These are phyloP conservation scores for Colletotrichum acutatum DNA, from an alignment of 2,329 filamentous ascomycete genomes.

Conservation along the genomic window DNA sequence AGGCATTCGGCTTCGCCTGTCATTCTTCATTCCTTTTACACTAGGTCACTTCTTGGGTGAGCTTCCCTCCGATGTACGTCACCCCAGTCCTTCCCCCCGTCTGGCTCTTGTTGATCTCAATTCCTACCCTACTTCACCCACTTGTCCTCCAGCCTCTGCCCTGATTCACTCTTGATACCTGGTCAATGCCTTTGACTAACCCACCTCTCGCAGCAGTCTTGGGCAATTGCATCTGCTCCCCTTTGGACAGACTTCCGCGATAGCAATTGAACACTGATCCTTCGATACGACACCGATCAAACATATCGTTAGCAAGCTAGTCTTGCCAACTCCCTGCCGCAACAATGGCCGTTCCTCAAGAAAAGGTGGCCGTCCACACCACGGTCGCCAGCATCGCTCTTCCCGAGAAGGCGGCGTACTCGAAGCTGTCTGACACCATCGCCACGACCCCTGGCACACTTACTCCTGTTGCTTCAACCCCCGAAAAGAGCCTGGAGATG, in stretches of 20 bases:
- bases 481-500: slow-evolving; percentile 43
- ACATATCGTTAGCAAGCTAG: slow-evolving; percentile 15
- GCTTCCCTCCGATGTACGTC: slow-evolving; percentile 18
- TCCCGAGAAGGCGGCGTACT: slow-evolving; percentile 31
- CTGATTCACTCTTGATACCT: slow-evolving; percentile 16
- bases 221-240: slow-evolving; percentile 13
- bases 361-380: slow-evolving; percentile 22
- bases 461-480: slow-evolving; percentile 31
- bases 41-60: neutral
- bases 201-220: slow-evolving; percentile 10
- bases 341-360: slow-evolving; percentile 24
- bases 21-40: neutral
- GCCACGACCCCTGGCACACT: slow-evolving; percentile 12
- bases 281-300: neutral
- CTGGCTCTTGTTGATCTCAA: slow-evolving; percentile 20
- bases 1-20: slow-evolving; percentile 3
- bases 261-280: neutral
- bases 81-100: slow-evolving; percentile 2
- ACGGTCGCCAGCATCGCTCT: slow-evolving; percentile 20
- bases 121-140: slow-evolving; percentile 8
- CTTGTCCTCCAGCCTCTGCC: slow-evolving; percentile 2
- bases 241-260: neutral
- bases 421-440: slow-evolving; percentile 9
- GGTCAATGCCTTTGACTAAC: slow-evolving; percentile 29
- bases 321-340: neutral